Evolutionary conservation across 371 early-diverging fungal genomes (phyloP), one percentile per base, ranked within the genome.

Genomic region (Nosema muscidifuracis): DNA sequence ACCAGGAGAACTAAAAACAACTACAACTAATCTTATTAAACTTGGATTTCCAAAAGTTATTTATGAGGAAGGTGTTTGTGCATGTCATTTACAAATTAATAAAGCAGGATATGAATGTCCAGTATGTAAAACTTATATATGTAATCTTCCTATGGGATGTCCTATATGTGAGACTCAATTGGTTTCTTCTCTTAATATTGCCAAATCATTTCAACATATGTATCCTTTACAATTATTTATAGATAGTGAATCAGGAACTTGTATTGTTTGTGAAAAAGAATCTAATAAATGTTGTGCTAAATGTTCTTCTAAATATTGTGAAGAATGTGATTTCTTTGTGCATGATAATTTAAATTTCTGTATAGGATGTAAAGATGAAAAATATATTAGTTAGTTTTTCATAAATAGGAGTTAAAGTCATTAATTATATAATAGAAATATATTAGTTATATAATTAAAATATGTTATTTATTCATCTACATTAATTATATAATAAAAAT

Each of bases 271-370:
- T 50, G 42, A 58, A 22, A 30, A 34, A 13, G 16, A 34, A n/a
- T 26, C 50, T 7, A 28, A 63, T 18, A 47, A 50, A n/a, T 36
- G 6, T 42, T 82, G 82, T 61, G 61, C 51, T 10, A 57, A 64
- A 22, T 82, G 82, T 62, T 61, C 58, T 28, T 60, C 38, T 16
- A 40, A 16, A 0, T 67, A 75, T n/a, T 82, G 82, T 60, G 42
- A 61, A 9, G 60, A 63, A 24, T 82, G 82, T 44, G 58, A 67
- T 18, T 28, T 42, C 1, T 75, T 77, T 43, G 42, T 77, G 20
- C 71, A 78, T 38, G 71, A 71, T 18, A 68, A 71, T 51, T 30
- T 79, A 15, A 75, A 71, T 22, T 79, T 82, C 44, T 82, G 82
- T 70, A 33, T 75, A 0, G 79, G 69, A 60, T 82, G 82, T 50